These are phyloP conservation scores for Raddia distichophylla DNA, from an alignment of 176 grass and related monocot genomes.

Conservation along the genomic window DNA sequence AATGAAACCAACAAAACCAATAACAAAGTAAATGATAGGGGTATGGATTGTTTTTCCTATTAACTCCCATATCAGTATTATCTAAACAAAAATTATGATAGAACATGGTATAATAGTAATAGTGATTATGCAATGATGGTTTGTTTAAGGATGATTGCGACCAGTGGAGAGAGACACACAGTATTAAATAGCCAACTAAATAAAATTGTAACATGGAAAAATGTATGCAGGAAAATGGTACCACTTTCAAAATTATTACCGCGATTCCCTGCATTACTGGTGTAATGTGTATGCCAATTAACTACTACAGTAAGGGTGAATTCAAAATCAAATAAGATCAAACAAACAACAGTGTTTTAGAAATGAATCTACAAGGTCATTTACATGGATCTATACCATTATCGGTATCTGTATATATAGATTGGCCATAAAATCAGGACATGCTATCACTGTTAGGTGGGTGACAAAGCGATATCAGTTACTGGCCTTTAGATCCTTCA, in stretches of 20 bases:
- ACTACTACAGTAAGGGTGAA: neutral
- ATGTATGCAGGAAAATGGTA: neutral
- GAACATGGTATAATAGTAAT: neutral
- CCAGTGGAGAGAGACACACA: neutral
- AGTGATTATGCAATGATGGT: neutral
- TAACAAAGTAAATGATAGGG: neutral
- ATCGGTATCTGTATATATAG: neutral
- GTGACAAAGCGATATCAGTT: neutral
- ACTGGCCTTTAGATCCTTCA: neutral
- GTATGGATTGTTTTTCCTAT: neutral
- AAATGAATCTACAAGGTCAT: neutral
- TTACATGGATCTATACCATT: neutral
- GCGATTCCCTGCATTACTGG: neutral
- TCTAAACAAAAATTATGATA: neutral
- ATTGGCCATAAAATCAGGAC: neutral
- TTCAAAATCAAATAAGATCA: neutral
- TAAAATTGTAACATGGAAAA: neutral
- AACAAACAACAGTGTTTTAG: neutral
- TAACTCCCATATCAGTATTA: constrained; percentile 10
- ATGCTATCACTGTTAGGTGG: neutral
- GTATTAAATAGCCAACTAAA: constrained; percentile 2
- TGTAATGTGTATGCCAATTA: neutral
- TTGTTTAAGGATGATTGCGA: neutral
- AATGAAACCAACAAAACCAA: neutral
- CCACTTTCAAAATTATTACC: neutral